Evolutionary conservation across 768 basidiomycete genomes (phyloP).

Genomic region (Hemileccinum impolitum): DNA sequence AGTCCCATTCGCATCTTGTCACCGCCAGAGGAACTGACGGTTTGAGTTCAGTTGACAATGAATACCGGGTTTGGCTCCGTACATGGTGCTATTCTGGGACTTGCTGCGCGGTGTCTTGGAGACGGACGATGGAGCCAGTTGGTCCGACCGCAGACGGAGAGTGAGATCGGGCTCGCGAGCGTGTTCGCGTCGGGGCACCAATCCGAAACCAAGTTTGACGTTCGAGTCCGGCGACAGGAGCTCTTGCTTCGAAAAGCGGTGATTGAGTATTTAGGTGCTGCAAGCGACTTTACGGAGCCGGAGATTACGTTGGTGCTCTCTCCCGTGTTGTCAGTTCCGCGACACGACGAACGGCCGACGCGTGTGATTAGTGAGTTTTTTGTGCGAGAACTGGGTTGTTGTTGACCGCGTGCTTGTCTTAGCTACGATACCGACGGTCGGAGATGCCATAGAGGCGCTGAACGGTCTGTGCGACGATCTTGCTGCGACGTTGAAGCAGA

Average conservation of each 20-base stretch:
- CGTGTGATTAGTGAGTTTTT: constrained; percentile 52
- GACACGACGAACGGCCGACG: constrained; percentile 53
- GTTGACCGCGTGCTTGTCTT: neutral
- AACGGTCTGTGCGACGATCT: constrained; percentile 62
- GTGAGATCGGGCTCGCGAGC: constrained; percentile 55
- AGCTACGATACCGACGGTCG: constrained; percentile 77
- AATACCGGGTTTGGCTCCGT: constrained; percentile 82
- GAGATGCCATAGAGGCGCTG: constrained; percentile 68
- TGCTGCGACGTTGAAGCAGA: constrained; percentile 57
- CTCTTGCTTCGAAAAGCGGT: constrained; percentile 57
- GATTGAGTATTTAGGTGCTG: constrained; percentile 63
- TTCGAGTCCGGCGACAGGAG: constrained; percentile 52
- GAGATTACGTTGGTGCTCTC: constrained; percentile 72
- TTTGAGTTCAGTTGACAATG: constrained; percentile 44
- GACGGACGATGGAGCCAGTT: constrained; percentile 53
- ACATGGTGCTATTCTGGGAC: constrained; percentile 71
- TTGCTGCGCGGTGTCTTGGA: constrained; percentile 71
- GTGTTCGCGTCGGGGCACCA: constrained; percentile 53
- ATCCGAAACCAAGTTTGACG: constrained; percentile 56
- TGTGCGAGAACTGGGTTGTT: neutral
- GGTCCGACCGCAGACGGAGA: constrained; percentile 63
- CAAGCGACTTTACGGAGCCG: constrained; percentile 76
- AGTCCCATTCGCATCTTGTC: constrained; percentile 23
- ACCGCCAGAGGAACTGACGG: neutral
- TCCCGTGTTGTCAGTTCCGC: constrained; percentile 55